Conservation (phyloP, 2,329 filamentous ascomycete species). For the Cordyceps cicadae region DNA sequence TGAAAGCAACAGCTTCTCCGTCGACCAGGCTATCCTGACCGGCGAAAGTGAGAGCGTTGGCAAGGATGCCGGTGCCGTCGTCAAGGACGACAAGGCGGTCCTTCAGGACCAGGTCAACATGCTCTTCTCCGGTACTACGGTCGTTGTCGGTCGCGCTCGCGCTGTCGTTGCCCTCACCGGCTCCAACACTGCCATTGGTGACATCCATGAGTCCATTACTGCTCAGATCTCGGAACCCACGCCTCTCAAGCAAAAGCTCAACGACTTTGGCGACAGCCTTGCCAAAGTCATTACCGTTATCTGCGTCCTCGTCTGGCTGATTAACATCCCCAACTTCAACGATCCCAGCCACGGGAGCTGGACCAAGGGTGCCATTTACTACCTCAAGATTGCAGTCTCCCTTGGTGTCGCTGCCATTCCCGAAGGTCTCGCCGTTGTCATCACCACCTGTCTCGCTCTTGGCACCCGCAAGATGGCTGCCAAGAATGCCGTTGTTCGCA, state of each 20-base stretch:
- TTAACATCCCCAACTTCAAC: conserved; percentile 96
- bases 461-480: conserved; percentile 98
- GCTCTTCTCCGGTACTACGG: conserved; percentile 95
- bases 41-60: conserved; percentile 95
- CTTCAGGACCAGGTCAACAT: conserved; percentile 98
- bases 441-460: conserved; percentile 94
- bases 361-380: conserved; percentile 97
- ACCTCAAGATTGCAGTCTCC: conserved; percentile 97
- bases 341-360: conserved; percentile 89
- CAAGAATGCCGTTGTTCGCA: conserved; percentile 95
- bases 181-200: conserved; percentile 85
- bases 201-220: conserved; percentile 97
- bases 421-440: conserved; percentile 93
- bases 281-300: conserved; percentile 98
- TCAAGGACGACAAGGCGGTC: conserved; percentile 76
- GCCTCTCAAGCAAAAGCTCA: conserved; percentile 95
- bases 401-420: conserved; percentile 96
- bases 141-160: conserved; percentile 86
- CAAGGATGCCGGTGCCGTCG: conserved; percentile 61
- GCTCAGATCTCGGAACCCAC: conserved; percentile 97
- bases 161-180: conserved; percentile 89
- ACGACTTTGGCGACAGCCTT: conserved; percentile 91
- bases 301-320: conserved; percentile 93
- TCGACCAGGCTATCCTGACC: conserved; percentile 95
- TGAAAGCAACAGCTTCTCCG: conserved; percentile 92